Percentiles rank a stretch among this genome's conserved stretches.
Evolutionary conservation across 495 filamentous ascomycete species (phyloP).

Genomic region (Bombardia bombarda): DNA sequence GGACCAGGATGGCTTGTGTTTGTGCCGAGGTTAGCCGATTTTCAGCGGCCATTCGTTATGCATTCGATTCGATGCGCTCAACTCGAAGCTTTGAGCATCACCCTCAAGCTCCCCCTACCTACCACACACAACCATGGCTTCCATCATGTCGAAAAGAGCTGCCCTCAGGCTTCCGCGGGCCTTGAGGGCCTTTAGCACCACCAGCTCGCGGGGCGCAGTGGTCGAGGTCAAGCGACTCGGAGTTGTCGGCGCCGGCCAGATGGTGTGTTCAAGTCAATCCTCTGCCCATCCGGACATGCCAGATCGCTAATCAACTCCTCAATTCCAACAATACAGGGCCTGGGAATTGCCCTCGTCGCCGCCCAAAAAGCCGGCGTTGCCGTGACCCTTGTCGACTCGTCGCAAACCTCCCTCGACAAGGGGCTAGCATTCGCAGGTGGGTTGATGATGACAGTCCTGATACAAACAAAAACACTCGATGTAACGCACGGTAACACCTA

Average conservation of each 20-base stretch:
- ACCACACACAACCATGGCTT: constrained; percentile 31
- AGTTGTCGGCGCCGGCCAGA: constrained; percentile 93
- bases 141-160: constrained; percentile 21
- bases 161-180: constrained; percentile 28
- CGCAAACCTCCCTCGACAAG: constrained; percentile 81
- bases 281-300: too few relatives aligned
- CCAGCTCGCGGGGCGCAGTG: constrained; percentile 44
- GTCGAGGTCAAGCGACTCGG: constrained; percentile 82
- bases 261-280: constrained; percentile 54
- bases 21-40: not conserved
- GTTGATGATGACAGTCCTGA: constrained; percentile 6
- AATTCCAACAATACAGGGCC: constrained; percentile 61
- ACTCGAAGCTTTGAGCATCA: constrained; percentile 5
- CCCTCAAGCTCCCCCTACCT: too few relatives aligned
- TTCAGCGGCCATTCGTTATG: too few relatives aligned
- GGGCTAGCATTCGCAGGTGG: constrained; percentile 83
- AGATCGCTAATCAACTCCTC: too few relatives aligned
- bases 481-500: not conserved
- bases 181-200: constrained; percentile 46
- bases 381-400: constrained; percentile 80
- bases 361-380: constrained; percentile 77
- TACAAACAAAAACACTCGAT: not conserved
- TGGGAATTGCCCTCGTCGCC: constrained; percentile 94
- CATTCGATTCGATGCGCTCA: not conserved
- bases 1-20: too few relatives aligned